These are phyloP conservation scores for Dryadomyces quercus-mongolicae DNA, from an alignment of 2,329 filamentous ascomycete genomes.

Conservation along the genomic window DNA sequence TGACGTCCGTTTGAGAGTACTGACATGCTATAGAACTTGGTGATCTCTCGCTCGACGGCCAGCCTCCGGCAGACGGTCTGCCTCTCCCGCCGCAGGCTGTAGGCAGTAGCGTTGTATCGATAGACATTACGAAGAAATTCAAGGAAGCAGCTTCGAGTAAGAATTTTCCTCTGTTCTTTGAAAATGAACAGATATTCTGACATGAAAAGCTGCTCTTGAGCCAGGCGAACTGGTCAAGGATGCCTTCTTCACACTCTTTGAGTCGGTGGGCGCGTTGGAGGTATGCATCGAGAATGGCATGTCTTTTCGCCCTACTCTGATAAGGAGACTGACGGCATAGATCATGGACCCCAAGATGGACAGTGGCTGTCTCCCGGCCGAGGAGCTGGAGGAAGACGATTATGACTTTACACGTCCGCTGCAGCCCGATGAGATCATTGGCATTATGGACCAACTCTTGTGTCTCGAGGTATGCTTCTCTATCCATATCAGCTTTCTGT, in stretches of 20 bases:
- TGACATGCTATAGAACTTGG: slow-evolving; percentile 23
- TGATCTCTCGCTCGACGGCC: slow-evolving; percentile 24
- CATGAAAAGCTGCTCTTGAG: slow-evolving; percentile 44
- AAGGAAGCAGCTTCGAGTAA: slow-evolving; percentile 38
- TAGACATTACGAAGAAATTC: slow-evolving; percentile 48
- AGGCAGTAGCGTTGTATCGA: slow-evolving; percentile 38
- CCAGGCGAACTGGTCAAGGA: slow-evolving; percentile 86
- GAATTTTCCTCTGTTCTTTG: slow-evolving; percentile 13
- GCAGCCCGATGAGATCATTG: slow-evolving; percentile 68
- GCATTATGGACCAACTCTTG: slow-evolving; percentile 87
- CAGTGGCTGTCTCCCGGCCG: slow-evolving; percentile 69
- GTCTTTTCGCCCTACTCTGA: not conserved
- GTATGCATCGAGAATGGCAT: slow-evolving; percentile 24
- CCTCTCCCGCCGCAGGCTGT: slow-evolving; percentile 28
- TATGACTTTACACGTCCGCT: slow-evolving; percentile 62
- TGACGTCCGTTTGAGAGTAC: slow-evolving; percentile 3
- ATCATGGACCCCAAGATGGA: slow-evolving; percentile 99
- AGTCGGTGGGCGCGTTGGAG: slow-evolving; percentile 81
- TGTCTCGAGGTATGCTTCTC: slow-evolving; percentile 60
- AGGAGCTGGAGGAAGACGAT: slow-evolving; percentile 70
- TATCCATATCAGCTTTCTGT: too few species aligned
- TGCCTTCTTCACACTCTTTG: slow-evolving; percentile 86
- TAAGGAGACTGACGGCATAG: slow-evolving; percentile 31
- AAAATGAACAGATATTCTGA: not conserved
- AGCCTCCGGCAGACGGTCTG: slow-evolving; percentile 16